Base-by-base conservation (phyloP, 2,329 filamentous ascomycete species). In the Proliferodiscus dingleyae region DNA sequence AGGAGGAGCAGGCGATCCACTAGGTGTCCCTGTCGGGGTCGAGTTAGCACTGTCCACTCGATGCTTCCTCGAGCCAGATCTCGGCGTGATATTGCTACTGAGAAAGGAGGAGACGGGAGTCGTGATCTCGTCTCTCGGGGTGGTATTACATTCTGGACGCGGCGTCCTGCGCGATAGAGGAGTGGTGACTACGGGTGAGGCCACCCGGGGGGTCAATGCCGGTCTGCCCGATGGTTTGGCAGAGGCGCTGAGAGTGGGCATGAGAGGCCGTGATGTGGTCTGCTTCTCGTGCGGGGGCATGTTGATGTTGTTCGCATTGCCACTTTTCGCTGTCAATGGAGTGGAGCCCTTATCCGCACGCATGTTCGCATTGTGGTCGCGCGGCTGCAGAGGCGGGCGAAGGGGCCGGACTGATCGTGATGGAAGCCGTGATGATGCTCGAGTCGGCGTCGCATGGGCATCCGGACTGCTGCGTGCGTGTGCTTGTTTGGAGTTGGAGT, bases 31-130 rank as follows among this genome's bases (percentile, higher is more conserved):
- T 50, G 66, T 78, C 3, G 87, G 83, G 1, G 88, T 89, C 24
- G 76, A 78, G 47, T 73, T 77, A 21, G 75, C 68, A 64, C 84
- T 89, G 62, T 87, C 81, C 46, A 82, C 77, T 55, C 88, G 81
- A 56, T 72, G 81, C 63, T 81, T 87, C 51, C 89, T 77, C 39
- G 81, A 73, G 7, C 84, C 85, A 7, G 89, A 89, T 54, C 89
- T 80, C 41, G 89, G 87, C 3, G 89, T 94, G 61, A 89, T 71
- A 63, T 87, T 89, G 63, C 69, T 76, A 65, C 66, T 80, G 36
- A 89, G 67, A 56, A 78, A 78, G 41, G 76, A 61, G 40, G 74
- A 70, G 23, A 73, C 69, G 7, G 80, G 72, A 36, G 76, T 74
- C 36, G 73, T 65, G 53, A 72, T 61, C 49, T 79, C 74, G 41